A percentile compares a stretch with the other conserved stretches of the same genome.
phyloP scores from a whole-genome alignment of 1,139 yeast genomes.

The Lodderomyces theae region DNA sequence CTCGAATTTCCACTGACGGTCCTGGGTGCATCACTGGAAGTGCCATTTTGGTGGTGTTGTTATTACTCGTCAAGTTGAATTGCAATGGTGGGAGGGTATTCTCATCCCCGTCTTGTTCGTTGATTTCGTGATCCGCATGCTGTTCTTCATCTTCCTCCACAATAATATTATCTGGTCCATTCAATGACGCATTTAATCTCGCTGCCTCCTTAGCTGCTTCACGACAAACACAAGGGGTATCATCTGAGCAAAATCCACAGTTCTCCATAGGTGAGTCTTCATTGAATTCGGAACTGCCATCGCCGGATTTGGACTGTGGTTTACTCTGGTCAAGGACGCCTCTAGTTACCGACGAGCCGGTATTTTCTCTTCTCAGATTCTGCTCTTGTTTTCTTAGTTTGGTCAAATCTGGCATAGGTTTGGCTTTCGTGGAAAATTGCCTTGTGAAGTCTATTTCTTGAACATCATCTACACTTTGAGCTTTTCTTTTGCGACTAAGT shows the following conservation, averaged over 20 bases:
- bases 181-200: constrained; percentile 28
- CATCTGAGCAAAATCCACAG: constrained; percentile 93
- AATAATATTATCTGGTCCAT: constrained; percentile 13
- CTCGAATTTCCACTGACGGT: constrained; percentile 54
- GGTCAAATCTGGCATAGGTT: constrained; percentile 42
- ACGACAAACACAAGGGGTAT: constrained; percentile 88
- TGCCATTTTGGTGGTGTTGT: constrained; percentile 25
- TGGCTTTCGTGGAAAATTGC: constrained; percentile 32
- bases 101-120: constrained; percentile 21
- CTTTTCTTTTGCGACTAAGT: constrained; percentile 39
- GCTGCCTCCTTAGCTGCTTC: constrained; percentile 71
- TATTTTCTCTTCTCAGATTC: background rate
- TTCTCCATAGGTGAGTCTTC: constrained; percentile 61
- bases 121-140: constrained; percentile 15
- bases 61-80: constrained; percentile 18
- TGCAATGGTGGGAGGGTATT: constrained; percentile 39
- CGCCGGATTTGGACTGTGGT: constrained; percentile 8
- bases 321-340: no score
- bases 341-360: no score
- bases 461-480: constrained; percentile 12
- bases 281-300: constrained; percentile 23
- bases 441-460: constrained; percentile 56
- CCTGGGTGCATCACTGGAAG: constrained; percentile 68
- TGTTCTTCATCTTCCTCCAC: constrained; percentile 5
- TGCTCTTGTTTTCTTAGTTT: constrained; percentile 18